Conservation (phyloP, 2,329 filamentous ascomycete species). For the Incumbomyces delicatus region DNA sequence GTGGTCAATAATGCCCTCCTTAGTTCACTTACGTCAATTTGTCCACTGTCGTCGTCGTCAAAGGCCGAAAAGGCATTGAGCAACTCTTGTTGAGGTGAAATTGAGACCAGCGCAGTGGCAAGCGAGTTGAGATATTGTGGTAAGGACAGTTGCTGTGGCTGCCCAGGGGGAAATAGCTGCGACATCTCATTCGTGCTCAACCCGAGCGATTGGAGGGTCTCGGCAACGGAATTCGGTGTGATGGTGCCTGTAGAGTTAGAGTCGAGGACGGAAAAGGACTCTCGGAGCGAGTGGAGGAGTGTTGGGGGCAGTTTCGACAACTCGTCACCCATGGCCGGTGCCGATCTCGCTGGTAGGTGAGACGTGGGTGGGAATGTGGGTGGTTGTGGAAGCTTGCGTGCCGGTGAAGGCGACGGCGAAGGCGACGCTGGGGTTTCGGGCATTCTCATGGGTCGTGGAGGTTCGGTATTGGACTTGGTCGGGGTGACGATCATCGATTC, state of each 20-base stretch:
- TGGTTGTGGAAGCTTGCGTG: constrained; percentile 8
- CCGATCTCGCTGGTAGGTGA: constrained; percentile 2
- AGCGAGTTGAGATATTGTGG: constrained; percentile 78
- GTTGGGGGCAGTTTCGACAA: constrained; percentile 56
- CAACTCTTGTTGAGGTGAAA: constrained; percentile 72
- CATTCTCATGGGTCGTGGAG: constrained; percentile 11
- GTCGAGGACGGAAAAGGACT: constrained; percentile 89
- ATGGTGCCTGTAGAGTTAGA: constrained; percentile 77
- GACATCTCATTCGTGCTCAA: constrained; percentile 68
- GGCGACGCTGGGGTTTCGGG: constrained; percentile 31
- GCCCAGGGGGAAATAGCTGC: constrained; percentile 68
- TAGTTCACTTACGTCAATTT: constrained; percentile 75
- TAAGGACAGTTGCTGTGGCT: constrained; percentile 65
- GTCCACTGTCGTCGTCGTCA: constrained; percentile 89
- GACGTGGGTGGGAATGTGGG: constrained; percentile 1
- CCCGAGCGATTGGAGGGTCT: constrained; percentile 62
- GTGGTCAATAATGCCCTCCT: constrained; percentile 76
- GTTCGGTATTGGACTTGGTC: constrained; percentile 30
- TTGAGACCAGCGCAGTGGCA: constrained; percentile 59
- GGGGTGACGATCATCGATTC: constrained; percentile 29
- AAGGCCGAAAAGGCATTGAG: constrained; percentile 88
- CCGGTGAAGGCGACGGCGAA: constrained; percentile 22
- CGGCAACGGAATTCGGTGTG: constrained; percentile 70
- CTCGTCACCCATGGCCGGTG: constrained; percentile 20
- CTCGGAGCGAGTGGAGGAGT: constrained; percentile 77